Base-by-base conservation (phyloP, 352 stramenopile genomes). In the Pilasporangium apinafurcum region DNA sequence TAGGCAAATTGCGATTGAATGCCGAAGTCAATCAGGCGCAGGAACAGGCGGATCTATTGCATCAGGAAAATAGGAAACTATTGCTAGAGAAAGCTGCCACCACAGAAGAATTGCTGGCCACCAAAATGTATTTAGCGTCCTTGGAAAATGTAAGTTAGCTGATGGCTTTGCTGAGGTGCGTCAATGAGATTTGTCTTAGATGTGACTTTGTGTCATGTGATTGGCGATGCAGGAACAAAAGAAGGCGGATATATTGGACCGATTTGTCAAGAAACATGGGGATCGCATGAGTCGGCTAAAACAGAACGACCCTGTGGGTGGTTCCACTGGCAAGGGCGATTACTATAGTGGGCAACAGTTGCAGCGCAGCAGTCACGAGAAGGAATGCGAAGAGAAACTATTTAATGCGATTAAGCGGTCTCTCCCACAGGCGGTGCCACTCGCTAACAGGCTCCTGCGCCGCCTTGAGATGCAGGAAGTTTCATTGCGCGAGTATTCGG, bases 251-350 rank as follows among this genome's bases (percentile, higher is more conserved):
- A 77, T 92, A n/a, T 62, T 89, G 8, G 74, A 89, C 37, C 56
- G 57, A 21, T 92, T 92, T 50, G 71, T 92, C 29, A 60, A 79
- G 46, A 92, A 92, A 44, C 79, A 92, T 21, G 79, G 79, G 16
- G 67, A 86, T 36, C 70, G 72, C 30, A 84, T 88, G 69, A 69
- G 56, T 25, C 68, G 66, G 30, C 20, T 81, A 10, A 59, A 56
- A 7, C 38, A 49, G 17, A 25, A 53, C 16, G 53, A 50, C 16
- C 41, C 48, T 30, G 45, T 34, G 4, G 26, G 34, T 5, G 38
- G 28, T 21, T 17, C 14, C 12, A 14, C 28, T 16, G 34, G 9
- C 31, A 28, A n/a, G n/a, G n/a, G n/a, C n/a, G n/a, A 13, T 18
- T 60, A 21, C 1, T 44, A 27, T 18, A 25, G 28, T 8, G 18